Base-by-base conservation (phyloP, 1,284 basidiomycete species). In the Farysia itapuensis region DNA sequence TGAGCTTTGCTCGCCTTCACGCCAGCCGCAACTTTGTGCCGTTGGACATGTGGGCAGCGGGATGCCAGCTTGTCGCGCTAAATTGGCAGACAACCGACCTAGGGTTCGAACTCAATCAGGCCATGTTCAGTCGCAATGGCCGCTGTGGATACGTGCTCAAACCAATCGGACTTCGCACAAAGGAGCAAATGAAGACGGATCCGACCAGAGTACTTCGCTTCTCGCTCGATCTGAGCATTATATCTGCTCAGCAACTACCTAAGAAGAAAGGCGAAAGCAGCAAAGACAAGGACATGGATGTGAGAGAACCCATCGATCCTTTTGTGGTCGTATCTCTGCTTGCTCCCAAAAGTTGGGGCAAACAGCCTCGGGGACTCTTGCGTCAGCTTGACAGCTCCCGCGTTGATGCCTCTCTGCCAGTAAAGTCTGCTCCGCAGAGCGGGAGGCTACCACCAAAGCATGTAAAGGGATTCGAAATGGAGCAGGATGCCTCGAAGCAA, bases 221-320 rank as follows among this genome's bases (percentile, higher is more conserved):
- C 21, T 29, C 42, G 12, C 25, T 72, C 20, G 56, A 61, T 20
- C 44, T 72, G 4, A 46, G 18, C 15, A 81, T 96, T 65, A 87
- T 98, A 53, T 96, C 93, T 3, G 94, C 89, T 1, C 93, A 97
- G 77, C 90, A 94, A 70, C 83, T 97, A 0, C 93, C 92, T 5
- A 59, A 70, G 35, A 58, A 64, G 43, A 52, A 29, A 28, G 22
- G 40, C 29, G 64, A 64, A 21, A 39, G 34, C 2, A 39, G 26
- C 23, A 20, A 45, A 4, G 54, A 59, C 3, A 68, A 61, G 39
- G 59, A 67, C 16, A 52, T 49, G n/a, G 39, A 63, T 11, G 46
- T 14, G 12, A 56, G 58, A 18, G 63, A 68, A 20, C 57, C 61
- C 0, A 60, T 70, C 7, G 53, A 67, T 32, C 72, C 72, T 1